Evolutionary conservation across 768 basidiomycete genomes (phyloP).

Genomic region (Termitomyces sp.): DNA sequence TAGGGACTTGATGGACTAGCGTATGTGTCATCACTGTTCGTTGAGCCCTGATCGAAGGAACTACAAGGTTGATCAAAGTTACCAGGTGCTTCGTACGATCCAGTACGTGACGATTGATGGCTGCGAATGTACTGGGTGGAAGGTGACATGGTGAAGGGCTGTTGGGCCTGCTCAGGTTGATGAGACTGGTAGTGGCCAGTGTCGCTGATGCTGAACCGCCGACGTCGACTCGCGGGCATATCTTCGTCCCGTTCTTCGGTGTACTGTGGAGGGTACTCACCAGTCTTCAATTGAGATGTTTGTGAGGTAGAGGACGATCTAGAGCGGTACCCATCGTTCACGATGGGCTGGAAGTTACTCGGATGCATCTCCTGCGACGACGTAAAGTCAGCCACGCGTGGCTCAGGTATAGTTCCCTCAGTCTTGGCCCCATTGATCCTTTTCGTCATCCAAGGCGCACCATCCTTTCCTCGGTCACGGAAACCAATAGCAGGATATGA

Average conservation of each 20-base stretch:
- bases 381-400: not conserved
- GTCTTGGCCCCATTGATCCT: not conserved
- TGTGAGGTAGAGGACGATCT: constrained; percentile 23
- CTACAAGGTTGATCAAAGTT: constrained; percentile 16
- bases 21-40: not conserved
- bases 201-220: constrained; percentile 18
- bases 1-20: constrained; percentile 23
- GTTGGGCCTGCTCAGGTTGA: constrained; percentile 9
- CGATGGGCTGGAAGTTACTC: not conserved
- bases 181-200: constrained; percentile 17
- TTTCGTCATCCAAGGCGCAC: constrained; percentile 14
- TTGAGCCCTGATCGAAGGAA: constrained; percentile 11
- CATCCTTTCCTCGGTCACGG: constrained; percentile 39
- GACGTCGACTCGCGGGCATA: constrained; percentile 9
- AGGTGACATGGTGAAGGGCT: constrained; percentile 10
- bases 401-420: not conserved
- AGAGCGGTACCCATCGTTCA: constrained; percentile 17
- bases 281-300: constrained; percentile 12
- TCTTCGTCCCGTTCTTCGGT: constrained; percentile 7
- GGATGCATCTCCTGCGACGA: not conserved
- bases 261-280: constrained; percentile 17
- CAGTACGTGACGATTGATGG: constrained; percentile 16
- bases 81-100: constrained; percentile 17
- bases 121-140: constrained; percentile 1
- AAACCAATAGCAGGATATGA: constrained; percentile 43